Evolutionary conservation across 768 basidiomycete species (phyloP).

Genomic region (Agaricus blazei): DNA sequence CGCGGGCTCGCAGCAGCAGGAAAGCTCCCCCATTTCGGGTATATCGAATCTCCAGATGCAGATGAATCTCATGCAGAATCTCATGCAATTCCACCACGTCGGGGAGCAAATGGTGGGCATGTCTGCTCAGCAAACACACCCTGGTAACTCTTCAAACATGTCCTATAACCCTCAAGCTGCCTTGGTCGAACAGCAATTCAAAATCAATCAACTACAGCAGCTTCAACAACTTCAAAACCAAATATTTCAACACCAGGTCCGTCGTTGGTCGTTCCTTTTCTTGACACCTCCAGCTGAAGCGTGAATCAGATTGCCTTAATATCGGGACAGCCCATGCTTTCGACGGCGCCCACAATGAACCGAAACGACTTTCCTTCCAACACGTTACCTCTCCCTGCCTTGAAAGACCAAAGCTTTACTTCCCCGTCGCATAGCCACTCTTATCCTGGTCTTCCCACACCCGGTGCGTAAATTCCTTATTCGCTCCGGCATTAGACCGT

Average conservation of each 20-base stretch:
- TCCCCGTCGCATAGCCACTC: neutral
- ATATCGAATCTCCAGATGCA: conserved; percentile 19
- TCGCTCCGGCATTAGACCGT: too few relatives aligned
- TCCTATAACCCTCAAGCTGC: conserved; percentile 40
- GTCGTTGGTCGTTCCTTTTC: conserved; percentile 17
- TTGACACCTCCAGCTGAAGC: conserved; percentile 4
- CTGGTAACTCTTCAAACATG: neutral
- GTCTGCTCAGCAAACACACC: conserved; percentile 1
- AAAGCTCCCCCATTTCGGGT: neutral
- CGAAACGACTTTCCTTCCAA: conserved; percentile 21
- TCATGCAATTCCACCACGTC: conserved; percentile 46
- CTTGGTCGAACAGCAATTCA: conserved; percentile 75
- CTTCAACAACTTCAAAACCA: conserved; percentile 76
- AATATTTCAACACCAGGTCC: conserved; percentile 87
- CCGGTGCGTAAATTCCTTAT: conserved; percentile 17
- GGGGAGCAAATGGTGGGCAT: conserved; percentile 22
- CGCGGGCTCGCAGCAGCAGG: conserved; percentile 1
- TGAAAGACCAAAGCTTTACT: neutral
- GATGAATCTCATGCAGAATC: conserved; percentile 46
- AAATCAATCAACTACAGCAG: conserved; percentile 71
- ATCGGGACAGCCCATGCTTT: conserved; percentile 33
- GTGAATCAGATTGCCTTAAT: conserved; percentile 60
- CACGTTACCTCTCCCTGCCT: conserved; percentile 4
- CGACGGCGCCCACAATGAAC: conserved; percentile 34
- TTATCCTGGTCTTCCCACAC: conserved; percentile 25